Evolutionary conservation across 345 rosid species (phyloP), one percentile per base, ranked within the genome.

Genomic region (Noccaea bulbosa): DNA sequence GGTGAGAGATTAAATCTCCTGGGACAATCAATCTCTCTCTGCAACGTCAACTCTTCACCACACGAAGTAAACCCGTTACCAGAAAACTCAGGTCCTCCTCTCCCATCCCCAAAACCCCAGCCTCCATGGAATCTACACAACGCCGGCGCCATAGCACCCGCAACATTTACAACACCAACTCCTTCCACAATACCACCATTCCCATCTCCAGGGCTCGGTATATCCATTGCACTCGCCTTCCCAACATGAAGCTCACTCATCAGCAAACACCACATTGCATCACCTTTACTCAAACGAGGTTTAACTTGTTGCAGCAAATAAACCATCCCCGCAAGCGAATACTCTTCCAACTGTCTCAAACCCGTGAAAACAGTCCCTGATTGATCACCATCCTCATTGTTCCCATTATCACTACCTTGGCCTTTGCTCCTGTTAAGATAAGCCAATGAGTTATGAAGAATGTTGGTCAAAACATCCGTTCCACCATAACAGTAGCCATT

Each of bases 231-330:
- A 75, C 86, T 84, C 8, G 98, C 97, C 57, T 83, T 84, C 62
- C 88, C 96, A 11, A 93, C 92, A 75, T 93, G 89, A 49, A 93
- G 94, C 77, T 93, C 96, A 75, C 91, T 87, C 91, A 87, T 85
- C 27, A 93, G 81, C 80, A 91, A 88, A 79, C 97, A 93, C 97
- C 96, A 91, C 98, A 88, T 85, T 9, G 96, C 98, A 82, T 93
- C 97, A 46, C 96, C 97, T 85, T 83, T 87, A 68, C 87, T 91
- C 84, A 93, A 60, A 69, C 80, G 84, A 8, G 98, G 94, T 63
- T 83, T 84, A 58, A 86, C 88, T 77, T 93, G 87, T 64, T 86
- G 94, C 88, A 93, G 64, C 90, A 93, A 79, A 81, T 91, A 91
- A 58, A 93, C 79, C 96, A 89, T 86, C 52, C 86, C 91, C 1